Evolutionary conservation across 495 filamentous ascomycete genomes (phyloP).

Genomic region (Aspergillus hancockii): DNA sequence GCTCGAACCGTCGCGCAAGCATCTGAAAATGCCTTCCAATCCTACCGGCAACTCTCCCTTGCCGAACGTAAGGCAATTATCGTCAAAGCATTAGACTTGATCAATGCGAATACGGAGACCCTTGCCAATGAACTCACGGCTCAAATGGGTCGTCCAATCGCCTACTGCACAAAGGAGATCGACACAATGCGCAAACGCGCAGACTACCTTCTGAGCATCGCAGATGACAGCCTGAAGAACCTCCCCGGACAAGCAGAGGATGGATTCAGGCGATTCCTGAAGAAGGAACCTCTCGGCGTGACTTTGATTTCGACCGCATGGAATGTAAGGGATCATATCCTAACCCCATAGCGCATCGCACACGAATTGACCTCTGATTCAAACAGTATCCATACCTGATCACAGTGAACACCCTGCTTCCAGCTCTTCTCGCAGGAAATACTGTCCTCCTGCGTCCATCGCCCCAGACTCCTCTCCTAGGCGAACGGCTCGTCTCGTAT

Average conservation of each 20-base stretch:
- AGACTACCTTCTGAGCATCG: constrained; percentile 81
- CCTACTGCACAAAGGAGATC: constrained; percentile 81
- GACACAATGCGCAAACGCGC: constrained; percentile 79
- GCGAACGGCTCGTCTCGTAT: constrained; percentile 74
- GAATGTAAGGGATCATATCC: constrained; percentile 67
- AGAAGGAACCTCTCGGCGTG: constrained; percentile 81
- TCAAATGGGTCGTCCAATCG: constrained; percentile 93
- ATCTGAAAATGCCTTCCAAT: constrained; percentile 70
- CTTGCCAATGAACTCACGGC: constrained; percentile 80
- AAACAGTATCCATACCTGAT: constrained; percentile 89
- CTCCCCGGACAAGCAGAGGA: constrained; percentile 78
- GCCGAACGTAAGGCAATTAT: constrained; percentile 74
- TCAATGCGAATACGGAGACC: constrained; percentile 70
- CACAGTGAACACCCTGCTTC: constrained; percentile 85
- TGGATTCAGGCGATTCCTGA: constrained; percentile 86
- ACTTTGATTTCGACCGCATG: constrained; percentile 88
- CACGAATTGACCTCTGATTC: background rate
- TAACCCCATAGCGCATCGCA: background rate
- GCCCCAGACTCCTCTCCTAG: constrained; percentile 88
- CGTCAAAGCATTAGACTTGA: constrained; percentile 69
- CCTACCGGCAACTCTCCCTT: constrained; percentile 64
- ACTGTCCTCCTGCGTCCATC: constrained; percentile 89
- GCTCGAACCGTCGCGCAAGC: constrained; percentile 63
- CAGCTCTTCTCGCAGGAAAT: constrained; percentile 85
- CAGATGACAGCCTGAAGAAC: constrained; percentile 59